Percentiles rank a stretch among this genome's conserved stretches.
Evolutionary conservation across 1,139 yeast genomes (phyloP).

Genomic region (Magnusiomyces paraingens): DNA sequence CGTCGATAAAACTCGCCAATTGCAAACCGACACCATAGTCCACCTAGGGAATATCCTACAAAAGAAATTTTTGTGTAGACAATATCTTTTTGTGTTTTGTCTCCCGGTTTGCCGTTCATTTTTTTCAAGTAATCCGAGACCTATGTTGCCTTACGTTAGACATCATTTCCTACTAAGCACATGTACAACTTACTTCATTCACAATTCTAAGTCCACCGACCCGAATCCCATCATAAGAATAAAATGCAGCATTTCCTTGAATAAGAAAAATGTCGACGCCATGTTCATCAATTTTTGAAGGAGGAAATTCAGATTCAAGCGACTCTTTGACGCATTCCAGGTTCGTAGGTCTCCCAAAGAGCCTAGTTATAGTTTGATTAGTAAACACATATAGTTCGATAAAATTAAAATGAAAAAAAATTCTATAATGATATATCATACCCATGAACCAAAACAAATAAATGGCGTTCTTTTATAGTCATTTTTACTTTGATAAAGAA

Average conservation of each 20-base stretch:
- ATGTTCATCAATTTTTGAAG: slow-evolving; percentile 35
- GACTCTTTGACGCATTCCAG: slow-evolving; percentile 54
- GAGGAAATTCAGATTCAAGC: slow-evolving; percentile 37
- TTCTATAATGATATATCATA: slow-evolving; percentile 23
- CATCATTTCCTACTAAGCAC: neutral
- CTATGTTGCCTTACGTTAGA: slow-evolving; percentile 1
- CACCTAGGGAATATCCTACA: slow-evolving; percentile 52
- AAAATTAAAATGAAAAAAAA: neutral
- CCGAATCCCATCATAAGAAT: slow-evolving; percentile 80
- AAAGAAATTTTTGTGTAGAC: slow-evolving; percentile 37
- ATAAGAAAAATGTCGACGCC: slow-evolving; percentile 53
- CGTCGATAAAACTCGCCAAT: slow-evolving; percentile 53
- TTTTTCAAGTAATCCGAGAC: slow-evolving; percentile 6
- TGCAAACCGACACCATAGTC: slow-evolving; percentile 52
- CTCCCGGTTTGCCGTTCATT: slow-evolving; percentile 3
- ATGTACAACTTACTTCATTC: slow-evolving; percentile 37
- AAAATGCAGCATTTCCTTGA: slow-evolving; percentile 61
- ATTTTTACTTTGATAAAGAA: neutral
- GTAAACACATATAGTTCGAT: neutral
- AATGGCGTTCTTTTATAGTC: slow-evolving; percentile 36
- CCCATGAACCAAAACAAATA: slow-evolving; percentile 80
- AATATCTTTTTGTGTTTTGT: slow-evolving; percentile 10
- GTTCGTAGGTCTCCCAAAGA: slow-evolving; percentile 82
- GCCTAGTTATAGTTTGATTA: slow-evolving; percentile 27
- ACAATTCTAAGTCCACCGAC: slow-evolving; percentile 65